Percentiles rank a stretch among this genome's conserved stretches.
Evolutionary conservation across 805 yeast species (phyloP).

Genomic region (Barnettozyma pratensis): DNA sequence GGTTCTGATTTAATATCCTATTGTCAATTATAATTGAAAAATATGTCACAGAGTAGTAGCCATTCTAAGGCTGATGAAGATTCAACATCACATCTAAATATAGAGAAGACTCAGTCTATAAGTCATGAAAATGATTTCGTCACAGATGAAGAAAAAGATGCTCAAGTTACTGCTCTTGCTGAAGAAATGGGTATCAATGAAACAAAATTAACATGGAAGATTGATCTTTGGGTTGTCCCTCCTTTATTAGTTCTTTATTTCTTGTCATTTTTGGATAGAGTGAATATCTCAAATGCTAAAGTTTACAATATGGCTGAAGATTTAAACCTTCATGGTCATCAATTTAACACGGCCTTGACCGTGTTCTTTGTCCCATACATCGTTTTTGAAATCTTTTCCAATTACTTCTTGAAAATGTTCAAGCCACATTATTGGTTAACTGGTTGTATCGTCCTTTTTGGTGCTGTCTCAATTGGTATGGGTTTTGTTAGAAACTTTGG

Average conservation of each 20-base stretch:
- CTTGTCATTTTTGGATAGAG: slow-evolving; percentile 75
- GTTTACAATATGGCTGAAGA: slow-evolving; percentile 61
- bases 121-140: slow-evolving; percentile 11
- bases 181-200: slow-evolving; percentile 47
- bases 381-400: slow-evolving; percentile 33
- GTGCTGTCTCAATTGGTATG: slow-evolving; percentile 38
- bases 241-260: slow-evolving; percentile 73
- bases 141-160: slow-evolving; percentile 16
- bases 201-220: slow-evolving; percentile 51
- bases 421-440: slow-evolving; percentile 36
- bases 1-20: no score
- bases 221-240: slow-evolving; percentile 67
- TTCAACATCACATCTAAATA: not conserved
- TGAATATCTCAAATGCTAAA: slow-evolving; percentile 77
- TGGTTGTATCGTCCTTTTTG: slow-evolving; percentile 30
- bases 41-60: slow-evolving; percentile 5
- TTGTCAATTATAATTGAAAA: no score
- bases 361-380: slow-evolving; percentile 44
- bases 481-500: slow-evolving; percentile 39
- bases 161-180: slow-evolving; percentile 33
- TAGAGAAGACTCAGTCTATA: not conserved
- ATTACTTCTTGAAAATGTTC: slow-evolving; percentile 34
- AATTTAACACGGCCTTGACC: slow-evolving; percentile 41
- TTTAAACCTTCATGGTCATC: slow-evolving; percentile 40
- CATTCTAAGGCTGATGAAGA: not conserved